Evolutionary conservation across 495 filamentous ascomycete genomes (phyloP), one percentile per base, ranked within the genome.

Genomic region (Mycothermus thermophilus): DNA sequence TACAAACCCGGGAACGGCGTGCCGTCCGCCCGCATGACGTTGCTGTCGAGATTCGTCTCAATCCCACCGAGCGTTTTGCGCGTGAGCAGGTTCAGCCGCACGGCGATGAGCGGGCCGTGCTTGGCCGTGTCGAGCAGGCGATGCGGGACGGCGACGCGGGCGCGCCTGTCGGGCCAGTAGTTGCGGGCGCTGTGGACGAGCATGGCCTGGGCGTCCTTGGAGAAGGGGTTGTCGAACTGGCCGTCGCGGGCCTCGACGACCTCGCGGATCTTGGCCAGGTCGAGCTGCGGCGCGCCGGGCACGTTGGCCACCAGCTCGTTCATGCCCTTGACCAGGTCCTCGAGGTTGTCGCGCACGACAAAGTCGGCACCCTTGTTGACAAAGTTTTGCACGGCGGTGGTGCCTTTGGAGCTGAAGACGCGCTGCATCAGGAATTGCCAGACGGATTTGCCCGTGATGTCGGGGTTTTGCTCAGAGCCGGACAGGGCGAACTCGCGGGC

Each of bases 201-300:
- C 65, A 71, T 69, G 9, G 54, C 47, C 53, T 71, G 66, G 6
- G 64, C 62, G 42, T 71, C 66, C 28, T 71, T 71, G 41, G 62
- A 62, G 45, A 57, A 71, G 8, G 44, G 37, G 32, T 71, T 68
- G 1, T 43, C 48, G 35, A 68, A 50, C 48, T 71, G 66, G 15
- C 43, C 52, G 45, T 71, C 65, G 35, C 66, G 59, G 5, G 50
- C 42, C 25, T 67, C 59, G 15, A 71, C 53, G 1, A 52, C 52
- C 23, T 59, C 52, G 29, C 51, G 42, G 35, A 71, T 44, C 9
- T 48, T 33, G 1, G 38, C 52, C 13, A 41, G 46, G 24, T 64
- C 58, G 5, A 71, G 57, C 20, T 38, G 30, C 5, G 55, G 57
- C 3, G 60, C 63, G 18, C 34, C 44, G 2, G 24, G 32, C 1